Conservation (phyloP, 495 filamentous ascomycete genomes). For the Daldinia decipiens region DNA sequence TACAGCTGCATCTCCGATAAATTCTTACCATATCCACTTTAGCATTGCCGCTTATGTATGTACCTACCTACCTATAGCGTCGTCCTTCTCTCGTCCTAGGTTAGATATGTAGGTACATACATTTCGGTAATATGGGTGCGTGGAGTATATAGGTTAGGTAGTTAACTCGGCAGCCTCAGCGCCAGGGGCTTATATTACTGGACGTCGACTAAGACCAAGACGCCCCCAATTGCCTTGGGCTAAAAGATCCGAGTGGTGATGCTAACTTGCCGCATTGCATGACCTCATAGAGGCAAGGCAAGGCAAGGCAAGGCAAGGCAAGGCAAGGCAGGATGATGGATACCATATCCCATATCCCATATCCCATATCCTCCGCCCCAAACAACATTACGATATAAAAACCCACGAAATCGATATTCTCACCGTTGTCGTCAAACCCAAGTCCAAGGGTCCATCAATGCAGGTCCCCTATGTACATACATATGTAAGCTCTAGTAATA, state of each 20-base stretch:
- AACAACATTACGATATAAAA: background rate
- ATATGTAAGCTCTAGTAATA: background rate
- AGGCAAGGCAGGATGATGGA: too few relatives aligned
- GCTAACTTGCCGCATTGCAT: slow-evolving; percentile 21
- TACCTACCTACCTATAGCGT: background rate
- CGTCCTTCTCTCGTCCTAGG: slow-evolving; percentile 12
- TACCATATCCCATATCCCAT: background rate
- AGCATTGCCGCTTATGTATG: too few relatives aligned
- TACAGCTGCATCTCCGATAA: too few relatives aligned
- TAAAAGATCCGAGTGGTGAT: slow-evolving; percentile 3
- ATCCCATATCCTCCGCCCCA: background rate
- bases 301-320: too few relatives aligned
- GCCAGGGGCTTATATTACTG: slow-evolving; percentile 4
- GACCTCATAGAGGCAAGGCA: too few relatives aligned
- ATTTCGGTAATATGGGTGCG: slow-evolving; percentile 24
- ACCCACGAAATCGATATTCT: background rate
- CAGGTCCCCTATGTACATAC: slow-evolving; percentile 21
- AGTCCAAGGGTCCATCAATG: slow-evolving; percentile 34
- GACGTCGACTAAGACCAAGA: background rate
- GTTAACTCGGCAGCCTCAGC: slow-evolving; percentile 26
- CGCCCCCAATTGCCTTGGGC: slow-evolving; percentile 22
- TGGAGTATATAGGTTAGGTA: too few relatives aligned
- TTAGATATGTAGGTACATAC: too few relatives aligned
- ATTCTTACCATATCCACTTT: too few relatives aligned
- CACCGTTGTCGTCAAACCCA: slow-evolving; percentile 26